Conservation (phyloP, 2,329 filamentous ascomycete species). For the Aspergillus piperis region DNA sequence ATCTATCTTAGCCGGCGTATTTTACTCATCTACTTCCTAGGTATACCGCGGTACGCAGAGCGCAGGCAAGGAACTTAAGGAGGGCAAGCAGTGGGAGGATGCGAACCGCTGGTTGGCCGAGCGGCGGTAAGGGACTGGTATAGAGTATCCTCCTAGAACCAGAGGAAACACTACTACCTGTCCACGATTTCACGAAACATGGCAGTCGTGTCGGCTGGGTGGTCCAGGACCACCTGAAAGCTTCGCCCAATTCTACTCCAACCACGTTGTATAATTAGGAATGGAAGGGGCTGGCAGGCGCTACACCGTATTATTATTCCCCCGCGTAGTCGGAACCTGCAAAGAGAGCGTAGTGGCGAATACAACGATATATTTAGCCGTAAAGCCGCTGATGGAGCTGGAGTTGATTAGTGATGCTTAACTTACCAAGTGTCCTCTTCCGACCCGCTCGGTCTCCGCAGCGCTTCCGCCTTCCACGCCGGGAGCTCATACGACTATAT, state of each 20-base stretch:
- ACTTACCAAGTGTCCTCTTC: constrained; percentile 39
- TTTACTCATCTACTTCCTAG: constrained; percentile 34
- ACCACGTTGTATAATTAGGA: constrained; percentile 14
- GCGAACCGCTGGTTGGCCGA: constrained; percentile 60
- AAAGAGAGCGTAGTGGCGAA: neutral
- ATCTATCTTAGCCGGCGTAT: neutral
- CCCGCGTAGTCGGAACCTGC: neutral
- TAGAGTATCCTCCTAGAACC: neutral
- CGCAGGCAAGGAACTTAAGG: constrained; percentile 54
- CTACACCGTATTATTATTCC: neutral
- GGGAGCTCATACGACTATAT: constrained; percentile 4
- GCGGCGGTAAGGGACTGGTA: constrained; percentile 31
- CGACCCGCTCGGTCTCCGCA: constrained; percentile 15
- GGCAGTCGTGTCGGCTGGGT: neutral
- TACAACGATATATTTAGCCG: neutral
- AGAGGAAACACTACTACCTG: neutral
- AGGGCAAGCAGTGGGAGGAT: constrained; percentile 58
- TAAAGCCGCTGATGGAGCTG: neutral
- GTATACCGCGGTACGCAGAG: constrained; percentile 61
- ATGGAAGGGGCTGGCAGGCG: constrained; percentile 6
- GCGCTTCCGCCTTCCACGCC: constrained; percentile 9
- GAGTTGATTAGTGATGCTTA: neutral
- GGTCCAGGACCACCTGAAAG: neutral
- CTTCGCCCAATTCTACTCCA: neutral
- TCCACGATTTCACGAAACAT: constrained; percentile 3